Base-by-base conservation (phyloP, 805 yeast genomes). In the Pichia gijzeniarum region DNA sequence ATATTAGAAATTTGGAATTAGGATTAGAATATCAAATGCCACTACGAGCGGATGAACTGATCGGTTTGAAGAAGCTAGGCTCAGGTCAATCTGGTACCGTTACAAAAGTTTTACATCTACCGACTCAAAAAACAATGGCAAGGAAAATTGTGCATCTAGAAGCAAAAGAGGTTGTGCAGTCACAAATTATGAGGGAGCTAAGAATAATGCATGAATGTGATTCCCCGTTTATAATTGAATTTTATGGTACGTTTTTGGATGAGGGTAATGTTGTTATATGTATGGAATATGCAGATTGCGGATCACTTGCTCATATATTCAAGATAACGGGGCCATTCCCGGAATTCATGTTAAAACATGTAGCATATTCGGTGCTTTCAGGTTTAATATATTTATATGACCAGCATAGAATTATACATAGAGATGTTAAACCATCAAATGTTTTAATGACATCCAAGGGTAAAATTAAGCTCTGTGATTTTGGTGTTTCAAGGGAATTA, bases 281-380 rank as follows among this genome's bases (percentile, higher is more conserved):
- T 61, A 89, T 90, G 95, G 98, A 91, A 64, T 90, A 86, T 64
- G 86, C 91, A 78, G 95, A 91, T 63, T 86, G 96, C 63, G 91
- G 96, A 0, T 88, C 97, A 0, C 70, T 91, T 32, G 98, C 93
- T 60, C 80, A 85, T 50, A 82, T 91, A 20, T 67, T 82, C 50
- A 73, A 74, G 45, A 62, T 71, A 4, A 65, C 73, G 37, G 88
- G 89, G 5, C 79, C 81, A 12, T 70, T 85, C 32, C 83, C 85
- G 3, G 84, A 83, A 50, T 67, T 70, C 42, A 80, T 87, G 44
- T 69, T 91, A 20, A 80, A 83, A 41, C 84, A 83, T 56, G 77
- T 90, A 22, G 79, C 93, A 9, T 80, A 68, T 50, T 79, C 87
- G 7, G 90, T 93, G 1, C 68, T 90, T 12, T 77, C 80, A 22